phyloP scores from a whole-genome alignment of 2,329 filamentous ascomycete species.

The Emmonsia crescens region DNA sequence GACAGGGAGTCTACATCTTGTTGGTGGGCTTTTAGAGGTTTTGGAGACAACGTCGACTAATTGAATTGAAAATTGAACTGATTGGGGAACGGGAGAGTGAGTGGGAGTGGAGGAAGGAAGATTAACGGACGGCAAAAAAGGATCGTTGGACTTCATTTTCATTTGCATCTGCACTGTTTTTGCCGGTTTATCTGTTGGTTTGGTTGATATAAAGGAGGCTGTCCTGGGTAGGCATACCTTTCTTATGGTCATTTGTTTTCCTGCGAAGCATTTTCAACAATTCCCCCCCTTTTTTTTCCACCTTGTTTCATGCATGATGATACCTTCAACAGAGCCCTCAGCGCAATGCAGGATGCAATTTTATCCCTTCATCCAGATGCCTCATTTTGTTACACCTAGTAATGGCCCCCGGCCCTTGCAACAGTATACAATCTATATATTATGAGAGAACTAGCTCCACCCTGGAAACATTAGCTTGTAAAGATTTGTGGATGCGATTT shows the following conservation, averaged over 20 bases:
- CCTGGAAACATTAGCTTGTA: neutral
- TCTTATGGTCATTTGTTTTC: neutral
- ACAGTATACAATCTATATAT: neutral
- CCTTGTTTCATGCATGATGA: neutral
- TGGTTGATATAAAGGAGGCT: neutral
- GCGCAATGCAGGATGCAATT: neutral
- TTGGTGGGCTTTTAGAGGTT: conserved; percentile 65
- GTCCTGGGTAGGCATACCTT: neutral
- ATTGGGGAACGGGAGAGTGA: neutral
- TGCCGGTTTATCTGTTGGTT: neutral
- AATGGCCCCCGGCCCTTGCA: neutral
- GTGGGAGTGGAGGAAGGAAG: neutral
- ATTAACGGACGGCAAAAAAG: neutral
- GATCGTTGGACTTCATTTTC: neutral
- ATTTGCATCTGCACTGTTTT: neutral
- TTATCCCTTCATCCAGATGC: neutral
- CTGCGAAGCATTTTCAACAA: neutral
- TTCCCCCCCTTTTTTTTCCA: neutral
- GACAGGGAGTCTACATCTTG: conserved; percentile 76
- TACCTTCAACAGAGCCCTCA: neutral
- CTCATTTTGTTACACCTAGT: neutral
- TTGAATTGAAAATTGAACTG: neutral
- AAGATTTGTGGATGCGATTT: neutral
- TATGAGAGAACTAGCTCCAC: neutral
- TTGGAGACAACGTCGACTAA: conserved; percentile 42